These are phyloP conservation scores for Grigorovia humatica DNA, from an alignment of 805 yeast genomes.

Conservation along the genomic window DNA sequence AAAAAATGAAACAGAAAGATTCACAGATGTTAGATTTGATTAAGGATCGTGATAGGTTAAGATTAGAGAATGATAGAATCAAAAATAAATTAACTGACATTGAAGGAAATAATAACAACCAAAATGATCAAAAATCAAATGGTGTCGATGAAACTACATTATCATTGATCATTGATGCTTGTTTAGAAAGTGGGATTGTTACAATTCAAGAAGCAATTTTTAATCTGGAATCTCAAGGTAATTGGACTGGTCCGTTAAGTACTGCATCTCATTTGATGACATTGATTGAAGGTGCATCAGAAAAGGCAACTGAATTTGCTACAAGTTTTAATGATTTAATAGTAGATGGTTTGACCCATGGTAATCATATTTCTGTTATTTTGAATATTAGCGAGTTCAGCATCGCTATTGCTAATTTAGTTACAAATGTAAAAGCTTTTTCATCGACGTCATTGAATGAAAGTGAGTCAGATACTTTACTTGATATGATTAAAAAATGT, in stretches of 20 bases:
- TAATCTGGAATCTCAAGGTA: constrained; percentile 57
- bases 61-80: constrained; percentile 56
- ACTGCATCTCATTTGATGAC: constrained; percentile 27
- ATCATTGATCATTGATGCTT: constrained; percentile 53
- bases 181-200: constrained; percentile 56
- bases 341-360: constrained; percentile 57
- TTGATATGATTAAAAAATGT: constrained; percentile 31
- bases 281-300: constrained; percentile 57
- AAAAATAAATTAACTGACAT: constrained; percentile 16
- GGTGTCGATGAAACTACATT: constrained; percentile 35
- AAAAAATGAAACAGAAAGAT: constrained; percentile 76
- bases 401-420: constrained; percentile 31
- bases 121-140: constrained; percentile 23
- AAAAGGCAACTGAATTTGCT: constrained; percentile 70
- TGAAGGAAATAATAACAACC: constrained; percentile 27
- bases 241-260: constrained; percentile 7
- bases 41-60: constrained; percentile 80
- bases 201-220: constrained; percentile 62
- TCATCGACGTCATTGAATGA: constrained; percentile 4
- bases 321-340: constrained; percentile 38
- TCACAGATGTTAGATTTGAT: constrained; percentile 82
- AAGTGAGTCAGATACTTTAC: constrained; percentile 4
- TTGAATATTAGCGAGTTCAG: constrained; percentile 31
- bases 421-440: constrained; percentile 32
- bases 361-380: constrained; percentile 40